Evolutionary conservation across 164 flowering plant species (phyloP).

Genomic region (Magnolia officinalis): DNA sequence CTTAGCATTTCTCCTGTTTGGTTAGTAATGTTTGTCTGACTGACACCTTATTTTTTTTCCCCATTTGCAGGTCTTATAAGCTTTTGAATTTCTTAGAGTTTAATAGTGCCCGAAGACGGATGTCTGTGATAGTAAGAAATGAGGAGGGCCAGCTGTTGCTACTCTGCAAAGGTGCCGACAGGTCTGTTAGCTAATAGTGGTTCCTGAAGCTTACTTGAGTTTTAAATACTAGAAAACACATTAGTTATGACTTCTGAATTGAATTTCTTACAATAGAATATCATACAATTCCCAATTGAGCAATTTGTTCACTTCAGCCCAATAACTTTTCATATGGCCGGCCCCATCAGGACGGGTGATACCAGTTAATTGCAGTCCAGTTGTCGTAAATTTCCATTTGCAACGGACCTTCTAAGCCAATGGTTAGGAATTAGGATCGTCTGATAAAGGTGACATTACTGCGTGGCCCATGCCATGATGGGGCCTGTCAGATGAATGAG

Average conservation of each 20-base stretch:
- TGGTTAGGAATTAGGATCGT: neutral
- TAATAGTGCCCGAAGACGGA: constrained; percentile 81
- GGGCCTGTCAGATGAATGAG: too few relatives aligned
- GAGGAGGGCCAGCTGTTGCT: constrained; percentile 70
- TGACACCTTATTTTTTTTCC: neutral
- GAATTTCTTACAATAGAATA: neutral
- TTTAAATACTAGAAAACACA: neutral
- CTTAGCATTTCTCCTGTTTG: neutral
- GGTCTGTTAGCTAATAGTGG: constrained; percentile 40
- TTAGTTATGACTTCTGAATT: neutral
- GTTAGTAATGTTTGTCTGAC: neutral
- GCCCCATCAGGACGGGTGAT: neutral
- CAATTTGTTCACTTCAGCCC: neutral
- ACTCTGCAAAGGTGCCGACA: constrained; percentile 97
- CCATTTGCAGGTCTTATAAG: constrained; percentile 57
- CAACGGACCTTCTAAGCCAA: neutral
- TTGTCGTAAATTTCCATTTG: too few relatives aligned
- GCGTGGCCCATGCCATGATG: too few relatives aligned
- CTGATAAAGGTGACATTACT: too few relatives aligned
- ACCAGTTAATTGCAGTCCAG: neutral
- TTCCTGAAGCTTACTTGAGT: neutral
- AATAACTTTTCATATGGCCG: neutral
- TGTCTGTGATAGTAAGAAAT: constrained; percentile 84
- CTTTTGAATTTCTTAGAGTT: constrained; percentile 84
- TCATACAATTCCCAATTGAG: neutral